These are phyloP conservation scores for Elasticomyces elasticus DNA, from an alignment of 495 filamentous ascomycete species.

Conservation along the genomic window DNA sequence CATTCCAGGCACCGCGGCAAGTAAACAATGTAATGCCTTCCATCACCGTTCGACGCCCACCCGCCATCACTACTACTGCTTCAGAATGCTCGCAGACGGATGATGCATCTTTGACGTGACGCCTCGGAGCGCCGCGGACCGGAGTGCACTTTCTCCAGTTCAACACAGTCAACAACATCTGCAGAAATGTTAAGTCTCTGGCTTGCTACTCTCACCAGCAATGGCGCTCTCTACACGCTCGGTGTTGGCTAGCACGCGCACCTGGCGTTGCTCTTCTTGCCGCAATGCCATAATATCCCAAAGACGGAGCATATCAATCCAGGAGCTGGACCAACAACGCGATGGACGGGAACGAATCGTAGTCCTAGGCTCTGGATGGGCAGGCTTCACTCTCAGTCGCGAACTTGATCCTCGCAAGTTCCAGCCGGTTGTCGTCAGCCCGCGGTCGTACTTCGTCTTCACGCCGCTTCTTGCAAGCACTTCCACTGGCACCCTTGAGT, in stretches of 20 bases:
- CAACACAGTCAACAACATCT: no score
- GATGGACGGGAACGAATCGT: conserved; percentile 17
- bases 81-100: no score
- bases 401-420: conserved; percentile 58
- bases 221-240: background rate
- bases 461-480: conserved; percentile 78
- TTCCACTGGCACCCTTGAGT: conserved; percentile 77
- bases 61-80: no score
- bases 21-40: no score
- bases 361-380: conserved; percentile 29
- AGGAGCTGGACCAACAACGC: background rate
- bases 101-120: no score
- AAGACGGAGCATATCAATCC: background rate
- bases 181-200: no score
- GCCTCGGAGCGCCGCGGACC: no score
- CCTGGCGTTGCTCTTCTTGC: background rate
- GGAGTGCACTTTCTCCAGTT: no score
- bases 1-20: no score
- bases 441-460: conserved; percentile 85
- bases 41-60: no score
- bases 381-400: conserved; percentile 62
- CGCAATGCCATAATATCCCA: background rate
- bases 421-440: conserved; percentile 67
- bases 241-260: background rate
- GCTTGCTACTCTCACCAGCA: background rate